phyloP scores from a whole-genome alignment of 495 filamentous ascomycete genomes.

The Penicillium pulvis region DNA sequence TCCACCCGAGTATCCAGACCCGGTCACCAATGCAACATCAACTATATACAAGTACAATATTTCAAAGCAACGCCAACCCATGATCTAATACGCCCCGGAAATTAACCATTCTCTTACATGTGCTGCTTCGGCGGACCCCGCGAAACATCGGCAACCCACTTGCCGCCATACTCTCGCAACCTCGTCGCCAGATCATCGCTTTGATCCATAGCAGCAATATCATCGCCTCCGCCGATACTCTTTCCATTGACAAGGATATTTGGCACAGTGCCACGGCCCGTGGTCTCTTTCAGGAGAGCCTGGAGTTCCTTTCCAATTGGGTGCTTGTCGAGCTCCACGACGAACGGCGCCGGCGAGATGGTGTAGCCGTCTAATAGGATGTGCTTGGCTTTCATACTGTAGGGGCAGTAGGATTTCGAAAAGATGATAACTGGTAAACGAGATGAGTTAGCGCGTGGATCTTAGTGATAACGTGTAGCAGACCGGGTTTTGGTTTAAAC shows the following conservation, averaged over 20 bases:
- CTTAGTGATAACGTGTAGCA: background rate
- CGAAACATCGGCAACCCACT: constrained; percentile 59
- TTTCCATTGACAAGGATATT: constrained; percentile 87
- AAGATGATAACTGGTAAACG: constrained; percentile 78
- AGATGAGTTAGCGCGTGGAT: constrained; percentile 19
- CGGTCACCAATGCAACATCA: background rate
- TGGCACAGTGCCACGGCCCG: constrained; percentile 83
- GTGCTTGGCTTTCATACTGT: constrained; percentile 77
- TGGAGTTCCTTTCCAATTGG: constrained; percentile 73
- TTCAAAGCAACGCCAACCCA: background rate
- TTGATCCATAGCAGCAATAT: constrained; percentile 71
- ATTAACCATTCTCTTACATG: constrained; percentile 8
- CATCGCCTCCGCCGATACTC: constrained; percentile 90
- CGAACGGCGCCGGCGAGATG: constrained; percentile 78
- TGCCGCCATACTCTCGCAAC: constrained; percentile 72
- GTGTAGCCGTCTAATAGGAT: constrained; percentile 80
- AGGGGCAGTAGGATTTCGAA: constrained; percentile 90
- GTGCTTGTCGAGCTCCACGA: constrained; percentile 90
- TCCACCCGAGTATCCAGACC: constrained; percentile 2
- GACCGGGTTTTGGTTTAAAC: constrained; percentile 21
- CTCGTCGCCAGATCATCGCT: constrained; percentile 70
- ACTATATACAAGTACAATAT: constrained; percentile 1
- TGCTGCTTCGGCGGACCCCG: constrained; percentile 18
- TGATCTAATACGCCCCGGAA: background rate
- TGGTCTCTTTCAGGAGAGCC: constrained; percentile 64